These are phyloP conservation scores for Solanum sitiens DNA, from an alignment of 257 asterid species.

Conservation along the genomic window DNA sequence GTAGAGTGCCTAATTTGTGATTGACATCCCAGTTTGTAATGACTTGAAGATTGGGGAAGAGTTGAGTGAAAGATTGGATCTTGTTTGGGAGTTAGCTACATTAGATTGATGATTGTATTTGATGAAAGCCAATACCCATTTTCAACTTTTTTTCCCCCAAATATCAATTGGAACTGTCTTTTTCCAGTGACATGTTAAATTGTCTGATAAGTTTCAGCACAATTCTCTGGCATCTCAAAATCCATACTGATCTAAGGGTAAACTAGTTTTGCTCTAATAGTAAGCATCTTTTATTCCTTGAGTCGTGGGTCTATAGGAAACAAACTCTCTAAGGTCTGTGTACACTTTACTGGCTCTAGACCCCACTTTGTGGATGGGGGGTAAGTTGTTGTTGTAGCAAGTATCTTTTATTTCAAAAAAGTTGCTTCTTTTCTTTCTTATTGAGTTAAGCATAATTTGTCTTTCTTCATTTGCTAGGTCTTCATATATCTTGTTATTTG, in stretches of 20 bases:
- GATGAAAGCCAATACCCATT: background rate
- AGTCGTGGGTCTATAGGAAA: background rate
- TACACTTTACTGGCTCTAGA: background rate
- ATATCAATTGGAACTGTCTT: background rate
- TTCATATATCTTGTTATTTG: background rate
- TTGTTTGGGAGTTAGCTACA: background rate
- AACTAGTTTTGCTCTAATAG: background rate
- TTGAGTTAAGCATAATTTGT: background rate
- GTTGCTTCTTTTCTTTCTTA: background rate
- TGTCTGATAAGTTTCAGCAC: background rate
- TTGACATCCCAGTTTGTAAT: background rate
- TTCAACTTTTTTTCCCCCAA: background rate
- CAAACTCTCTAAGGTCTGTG: background rate
- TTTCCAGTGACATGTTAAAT: background rate
- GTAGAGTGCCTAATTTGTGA: background rate
- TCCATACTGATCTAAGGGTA: background rate
- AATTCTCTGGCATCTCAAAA: background rate
- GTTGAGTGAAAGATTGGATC: constrained; percentile 1
- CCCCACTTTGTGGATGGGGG: background rate
- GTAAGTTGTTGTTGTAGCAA: background rate
- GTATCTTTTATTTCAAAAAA: background rate
- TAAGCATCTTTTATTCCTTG: background rate
- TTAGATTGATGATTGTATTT: constrained; percentile 1
- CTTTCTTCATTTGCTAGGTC: background rate
- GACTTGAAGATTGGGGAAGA: constrained; percentile 21